These are phyloP conservation scores for Patellifolia procumbens DNA, from an alignment of 179 eudicot species.

Conservation along the genomic window DNA sequence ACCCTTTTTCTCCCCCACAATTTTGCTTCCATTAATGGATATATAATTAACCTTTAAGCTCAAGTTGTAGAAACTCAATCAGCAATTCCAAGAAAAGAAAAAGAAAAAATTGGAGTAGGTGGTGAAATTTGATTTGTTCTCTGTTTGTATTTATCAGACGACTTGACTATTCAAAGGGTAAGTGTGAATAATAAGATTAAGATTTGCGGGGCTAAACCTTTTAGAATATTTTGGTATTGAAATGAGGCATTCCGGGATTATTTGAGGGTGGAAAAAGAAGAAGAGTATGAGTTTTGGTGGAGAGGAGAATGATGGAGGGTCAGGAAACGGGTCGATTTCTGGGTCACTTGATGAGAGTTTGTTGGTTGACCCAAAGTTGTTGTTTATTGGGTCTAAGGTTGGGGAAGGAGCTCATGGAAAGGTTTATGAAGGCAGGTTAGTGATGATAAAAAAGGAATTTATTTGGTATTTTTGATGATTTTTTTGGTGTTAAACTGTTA, in stretches of 20 bases:
- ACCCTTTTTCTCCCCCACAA: constrained; percentile 9
- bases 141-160: background rate
- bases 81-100: background rate
- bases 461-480: background rate
- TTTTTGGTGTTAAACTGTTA: background rate
- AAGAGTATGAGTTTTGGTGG: constrained; percentile 58
- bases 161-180: constrained; percentile 18
- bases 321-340: constrained; percentile 48
- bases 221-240: too few relatives aligned
- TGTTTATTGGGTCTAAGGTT: constrained; percentile 85
- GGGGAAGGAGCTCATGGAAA: constrained; percentile 99
- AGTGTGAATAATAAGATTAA: constrained; percentile 9
- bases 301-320: constrained; percentile 33
- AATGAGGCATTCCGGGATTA: constrained; percentile 55
- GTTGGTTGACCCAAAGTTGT: constrained; percentile 80
- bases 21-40: constrained; percentile 18
- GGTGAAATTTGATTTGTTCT: constrained; percentile 18
- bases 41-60: constrained; percentile 18
- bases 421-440: constrained; percentile 93
- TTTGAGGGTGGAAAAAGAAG: constrained; percentile 27
- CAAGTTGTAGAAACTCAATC: constrained; percentile 16
- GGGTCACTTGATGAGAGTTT: constrained; percentile 67
- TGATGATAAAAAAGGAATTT: too few relatives aligned
- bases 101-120: background rate
- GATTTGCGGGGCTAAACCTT: too few relatives aligned